Evolutionary conservation across 1,284 basidiomycete genomes (phyloP), one percentile per base, ranked within the genome.

Genomic region (Sparassis latifolia): DNA sequence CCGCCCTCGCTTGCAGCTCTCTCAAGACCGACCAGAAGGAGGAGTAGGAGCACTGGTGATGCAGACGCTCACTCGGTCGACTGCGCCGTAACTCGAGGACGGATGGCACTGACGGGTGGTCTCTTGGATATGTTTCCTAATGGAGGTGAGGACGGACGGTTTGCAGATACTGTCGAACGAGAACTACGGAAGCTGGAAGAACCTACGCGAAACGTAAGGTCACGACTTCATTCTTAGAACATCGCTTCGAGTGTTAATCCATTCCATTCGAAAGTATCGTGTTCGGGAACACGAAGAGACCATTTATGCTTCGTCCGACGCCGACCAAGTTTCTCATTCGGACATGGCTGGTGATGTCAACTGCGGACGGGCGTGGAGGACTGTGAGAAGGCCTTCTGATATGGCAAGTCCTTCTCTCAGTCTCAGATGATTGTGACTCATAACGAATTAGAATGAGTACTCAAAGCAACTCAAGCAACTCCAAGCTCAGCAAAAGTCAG

Each of bases 371-470:
- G 93, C 94, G 1, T 98, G 96, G 95, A 80, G 84, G 61, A 77
- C 85, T 32, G 82, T 97, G 41, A 80, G 91, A 52, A 73, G 93
- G 30, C 92, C 94, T 3, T 95, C 92, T 5, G 93, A 98, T 64
- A 94, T 97, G 86, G 92, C 92, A 58, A 51, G 78, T 69, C 37
- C 6, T 44, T 30, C 4, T 29, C 10, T 42, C 31, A 12, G 4
- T 30, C 28, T 42, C 38, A 33, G 20, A 10, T 41, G 12, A 58
- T 45, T 45, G 45, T 28, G 10, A 30, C 32, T 45, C 10, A 31
- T 33, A 9, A 29, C 32, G 12, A 20, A 12, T 50, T 53, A 94
- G 91, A 94, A 97, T 67, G 91, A 97, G 67, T 93, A 96, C 64
- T 83, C 91, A 30, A 87, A 88, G 58, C 88, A 94, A 65, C 88